These are phyloP conservation scores for Leccinum fibrillosum DNA, from an alignment of 768 basidiomycete species.

Conservation along the genomic window DNA sequence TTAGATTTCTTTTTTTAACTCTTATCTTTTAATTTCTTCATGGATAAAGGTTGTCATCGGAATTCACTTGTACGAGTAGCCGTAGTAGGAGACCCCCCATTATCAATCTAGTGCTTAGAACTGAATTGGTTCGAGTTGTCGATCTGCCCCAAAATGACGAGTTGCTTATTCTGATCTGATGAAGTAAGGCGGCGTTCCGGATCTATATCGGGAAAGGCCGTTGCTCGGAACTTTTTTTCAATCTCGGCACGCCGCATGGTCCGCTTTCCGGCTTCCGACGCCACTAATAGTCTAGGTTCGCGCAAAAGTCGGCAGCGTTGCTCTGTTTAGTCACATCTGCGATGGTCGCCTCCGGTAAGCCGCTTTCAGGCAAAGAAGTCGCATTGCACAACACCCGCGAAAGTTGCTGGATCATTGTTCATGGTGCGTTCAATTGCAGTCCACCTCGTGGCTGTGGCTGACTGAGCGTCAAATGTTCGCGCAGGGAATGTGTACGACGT, in stretches of 20 bases:
- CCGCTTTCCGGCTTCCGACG: neutral
- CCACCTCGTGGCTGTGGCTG: neutral
- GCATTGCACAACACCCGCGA: conserved; percentile 55
- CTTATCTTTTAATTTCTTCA: conserved; percentile 18
- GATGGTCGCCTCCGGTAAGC: conserved; percentile 14
- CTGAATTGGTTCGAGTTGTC: conserved; percentile 9
- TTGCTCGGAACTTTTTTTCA: neutral
- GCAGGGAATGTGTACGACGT: conserved; percentile 75
- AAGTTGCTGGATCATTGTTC: conserved; percentile 82
- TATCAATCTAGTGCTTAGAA: neutral
- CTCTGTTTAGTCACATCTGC: neutral
- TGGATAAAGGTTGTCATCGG: conserved; percentile 12
- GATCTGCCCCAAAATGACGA: neutral
- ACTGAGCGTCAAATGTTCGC: conserved; percentile 4
- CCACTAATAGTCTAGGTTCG: neutral
- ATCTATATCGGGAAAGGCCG: neutral
- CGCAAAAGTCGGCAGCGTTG: neutral
- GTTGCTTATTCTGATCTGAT: neutral
- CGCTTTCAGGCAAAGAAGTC: conserved; percentile 48
- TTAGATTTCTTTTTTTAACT: conserved; percentile 7
- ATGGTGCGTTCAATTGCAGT: conserved; percentile 44
- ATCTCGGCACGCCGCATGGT: neutral
- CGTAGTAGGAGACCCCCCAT: neutral
- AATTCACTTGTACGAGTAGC: conserved; percentile 3
- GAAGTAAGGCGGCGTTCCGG: neutral